These are phyloP conservation scores for Aspergillus fumigatus DNA, from an alignment of 2,329 filamentous ascomycete genomes.

Conservation along the genomic window DNA sequence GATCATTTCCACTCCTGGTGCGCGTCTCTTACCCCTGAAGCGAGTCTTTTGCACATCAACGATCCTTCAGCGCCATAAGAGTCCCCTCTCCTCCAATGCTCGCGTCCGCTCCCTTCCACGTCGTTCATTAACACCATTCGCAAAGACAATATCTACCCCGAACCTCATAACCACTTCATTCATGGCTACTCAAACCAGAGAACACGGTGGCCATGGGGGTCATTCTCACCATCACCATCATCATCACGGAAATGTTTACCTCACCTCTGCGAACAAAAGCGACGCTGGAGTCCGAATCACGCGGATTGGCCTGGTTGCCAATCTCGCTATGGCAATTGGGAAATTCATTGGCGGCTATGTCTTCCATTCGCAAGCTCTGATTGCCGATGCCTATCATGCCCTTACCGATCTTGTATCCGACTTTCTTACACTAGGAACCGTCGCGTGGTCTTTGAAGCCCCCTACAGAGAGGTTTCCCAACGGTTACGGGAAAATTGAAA, in stretches of 20 bases:
- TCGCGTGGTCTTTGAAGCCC: slow-evolving; percentile 85
- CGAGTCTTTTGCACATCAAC: slow-evolving; percentile 21
- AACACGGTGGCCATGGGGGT: slow-evolving; percentile 44
- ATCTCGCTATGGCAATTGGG: slow-evolving; percentile 87
- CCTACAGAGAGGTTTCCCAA: slow-evolving; percentile 79
- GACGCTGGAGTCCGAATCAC: slow-evolving; percentile 95
- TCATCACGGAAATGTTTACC: slow-evolving; percentile 79
- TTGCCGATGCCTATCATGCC: slow-evolving; percentile 92
- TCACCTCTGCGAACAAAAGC: slow-evolving; percentile 76
- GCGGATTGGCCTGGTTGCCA: slow-evolving; percentile 79
- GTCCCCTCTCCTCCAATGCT: slow-evolving; percentile 11
- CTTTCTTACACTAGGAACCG: slow-evolving; percentile 86
- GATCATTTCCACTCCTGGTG: slow-evolving; percentile 10
- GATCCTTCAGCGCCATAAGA: slow-evolving; percentile 10
- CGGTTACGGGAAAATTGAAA: slow-evolving; percentile 98
- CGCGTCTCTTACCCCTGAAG: slow-evolving; percentile 14
- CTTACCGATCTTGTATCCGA: slow-evolving; percentile 94
- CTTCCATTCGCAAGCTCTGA: slow-evolving; percentile 91
- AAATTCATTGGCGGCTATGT: slow-evolving; percentile 90
- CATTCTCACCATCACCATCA: slow-evolving; percentile 65
- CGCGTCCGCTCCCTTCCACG: slow-evolving; percentile 7
- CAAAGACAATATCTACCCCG: slow-evolving; percentile 20
- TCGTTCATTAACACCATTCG: slow-evolving; percentile 12
- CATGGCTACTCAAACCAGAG: slow-evolving; percentile 45
- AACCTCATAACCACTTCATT: slow-evolving; percentile 21